These are phyloP conservation scores for Parastagonospora nodorum DNA, from an alignment of 2,329 filamentous ascomycete species.

Conservation along the genomic window DNA sequence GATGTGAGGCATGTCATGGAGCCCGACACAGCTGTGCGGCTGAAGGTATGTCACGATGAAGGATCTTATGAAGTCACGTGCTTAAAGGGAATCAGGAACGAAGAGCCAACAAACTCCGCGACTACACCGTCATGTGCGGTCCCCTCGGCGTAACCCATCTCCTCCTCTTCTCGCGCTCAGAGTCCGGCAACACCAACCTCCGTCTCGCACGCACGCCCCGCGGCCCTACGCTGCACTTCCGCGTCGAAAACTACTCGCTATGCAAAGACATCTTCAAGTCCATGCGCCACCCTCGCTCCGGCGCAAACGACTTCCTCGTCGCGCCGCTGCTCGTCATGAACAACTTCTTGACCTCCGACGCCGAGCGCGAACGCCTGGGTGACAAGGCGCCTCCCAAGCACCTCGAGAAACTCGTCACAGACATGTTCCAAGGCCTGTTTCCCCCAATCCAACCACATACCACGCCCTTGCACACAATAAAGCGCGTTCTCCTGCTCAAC, in stretches of 20 bases:
- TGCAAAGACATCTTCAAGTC: conserved; percentile 87
- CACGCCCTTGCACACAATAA: conserved; percentile 89
- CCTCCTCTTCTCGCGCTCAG: conserved; percentile 88
- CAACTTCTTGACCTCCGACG: conserved; percentile 76
- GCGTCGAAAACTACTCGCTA: conserved; percentile 92
- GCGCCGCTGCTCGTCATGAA: conserved; percentile 97
- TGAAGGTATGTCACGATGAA: conserved; percentile 62
- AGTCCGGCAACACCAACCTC: conserved; percentile 89
- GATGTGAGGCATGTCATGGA: conserved; percentile 96
- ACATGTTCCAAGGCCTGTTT: conserved; percentile 94
- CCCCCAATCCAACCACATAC: conserved; percentile 92
- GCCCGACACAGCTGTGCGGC: conserved; percentile 83
- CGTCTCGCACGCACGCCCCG: conserved; percentile 84
- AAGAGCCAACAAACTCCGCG: conserved; percentile 82
- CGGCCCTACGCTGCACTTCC: conserved; percentile 91
- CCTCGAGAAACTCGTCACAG: conserved; percentile 89
- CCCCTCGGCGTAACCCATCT: conserved; percentile 92
- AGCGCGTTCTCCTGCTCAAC: conserved; percentile 87
- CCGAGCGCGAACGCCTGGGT: conserved; percentile 34
- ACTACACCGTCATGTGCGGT: conserved; percentile 95
- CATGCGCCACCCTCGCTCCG: conserved; percentile 80
- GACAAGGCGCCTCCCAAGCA: conserved; percentile 81
- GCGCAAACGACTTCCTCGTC: conserved; percentile 78
- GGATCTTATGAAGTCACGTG: background rate
- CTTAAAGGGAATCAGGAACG: conserved; percentile 63